Evolutionary conservation across 139 green algal species (phyloP), one percentile per base, ranked within the genome.

Genomic region (Gonium pectorale): DNA sequence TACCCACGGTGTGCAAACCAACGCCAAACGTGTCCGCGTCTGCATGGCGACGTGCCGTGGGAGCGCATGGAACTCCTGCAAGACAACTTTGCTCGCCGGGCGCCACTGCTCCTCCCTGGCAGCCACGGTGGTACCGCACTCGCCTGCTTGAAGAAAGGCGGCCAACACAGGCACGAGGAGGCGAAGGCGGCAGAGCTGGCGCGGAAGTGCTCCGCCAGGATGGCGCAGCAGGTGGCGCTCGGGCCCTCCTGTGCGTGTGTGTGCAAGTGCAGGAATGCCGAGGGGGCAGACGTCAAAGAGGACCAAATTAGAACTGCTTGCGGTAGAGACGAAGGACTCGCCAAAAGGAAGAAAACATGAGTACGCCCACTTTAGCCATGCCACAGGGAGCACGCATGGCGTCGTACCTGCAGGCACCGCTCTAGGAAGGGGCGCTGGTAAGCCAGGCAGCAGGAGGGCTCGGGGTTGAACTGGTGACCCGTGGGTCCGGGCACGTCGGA

Each of bases 401-500:
- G 38, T 19, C 59, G 2, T 19, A 83, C 77, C 60, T 38, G 9
- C 24, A 74, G 17, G 77, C 77, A 83, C 0, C 22, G 43, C 2
- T 73, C 43, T 62, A 83, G 60, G 60, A 83, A 73, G 29, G 60
- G 22, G 8, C 9, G 19, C 59, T 62, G 60, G 77, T 66, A 83
- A 27, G 43, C 4, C 41, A 71, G 60, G 60, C 43, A 51, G 62
- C 77, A 83, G n/a, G 77, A 43, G 43, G 41, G 60, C 77, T 83
- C 77, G 13, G 77, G 77, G 41, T 83, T 83, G 77, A 83, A 83
- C 77, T 83, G 77, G 5, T 49, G 77, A 31, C 77, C 77, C 15
- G 26, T 63, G 77, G 77, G 62, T 31, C 77, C 77, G 43, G 77
- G 77, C 43, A 83, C 62, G 5, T 83, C 77, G 60, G 5, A 21